phyloP scores from a whole-genome alignment of 2,329 filamentous ascomycete species.

The Thermothelomyces thermophilus region DNA sequence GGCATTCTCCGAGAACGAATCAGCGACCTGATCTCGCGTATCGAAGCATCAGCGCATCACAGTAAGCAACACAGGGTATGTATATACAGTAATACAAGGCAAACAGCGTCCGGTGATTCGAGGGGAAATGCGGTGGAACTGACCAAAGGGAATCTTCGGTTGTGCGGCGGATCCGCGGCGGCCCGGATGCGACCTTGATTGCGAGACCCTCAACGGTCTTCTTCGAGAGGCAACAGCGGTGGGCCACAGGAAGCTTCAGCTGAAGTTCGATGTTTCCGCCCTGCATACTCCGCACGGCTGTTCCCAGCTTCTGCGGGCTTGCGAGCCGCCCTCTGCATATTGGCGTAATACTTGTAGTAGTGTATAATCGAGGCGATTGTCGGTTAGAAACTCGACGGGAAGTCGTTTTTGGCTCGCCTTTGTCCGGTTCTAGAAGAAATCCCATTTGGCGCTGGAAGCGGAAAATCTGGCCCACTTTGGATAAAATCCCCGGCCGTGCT shows the following conservation, averaged over 20 bases:
- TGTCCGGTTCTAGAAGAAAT: constrained; percentile 20
- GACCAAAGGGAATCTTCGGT: constrained; percentile 3
- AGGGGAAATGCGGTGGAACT: background rate
- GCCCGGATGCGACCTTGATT: constrained; percentile 17
- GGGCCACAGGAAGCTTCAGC: background rate
- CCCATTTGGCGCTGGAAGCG: constrained; percentile 12
- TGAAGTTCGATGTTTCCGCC: background rate
- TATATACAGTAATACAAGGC: too few species aligned
- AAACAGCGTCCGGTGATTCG: constrained; percentile 1
- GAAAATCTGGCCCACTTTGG: constrained; percentile 25
- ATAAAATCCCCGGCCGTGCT: constrained; percentile 22
- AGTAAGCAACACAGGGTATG: too few species aligned
- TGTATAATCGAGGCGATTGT: too few species aligned
- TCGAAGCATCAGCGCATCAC: background rate
- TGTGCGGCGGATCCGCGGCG: constrained; percentile 5
- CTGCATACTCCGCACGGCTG: too few species aligned
- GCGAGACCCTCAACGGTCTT: constrained; percentile 4
- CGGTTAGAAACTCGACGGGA: background rate
- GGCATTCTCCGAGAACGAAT: background rate
- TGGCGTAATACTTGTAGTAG: too few species aligned
- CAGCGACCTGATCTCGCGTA: background rate
- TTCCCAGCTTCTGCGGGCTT: too few species aligned
- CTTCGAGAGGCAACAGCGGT: background rate
- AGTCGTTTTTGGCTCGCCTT: constrained; percentile 6
- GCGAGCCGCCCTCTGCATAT: too few species aligned